phyloP scores from a whole-genome alignment of 805 yeast genomes.

The Metschnikowia arizonensis region DNA sequence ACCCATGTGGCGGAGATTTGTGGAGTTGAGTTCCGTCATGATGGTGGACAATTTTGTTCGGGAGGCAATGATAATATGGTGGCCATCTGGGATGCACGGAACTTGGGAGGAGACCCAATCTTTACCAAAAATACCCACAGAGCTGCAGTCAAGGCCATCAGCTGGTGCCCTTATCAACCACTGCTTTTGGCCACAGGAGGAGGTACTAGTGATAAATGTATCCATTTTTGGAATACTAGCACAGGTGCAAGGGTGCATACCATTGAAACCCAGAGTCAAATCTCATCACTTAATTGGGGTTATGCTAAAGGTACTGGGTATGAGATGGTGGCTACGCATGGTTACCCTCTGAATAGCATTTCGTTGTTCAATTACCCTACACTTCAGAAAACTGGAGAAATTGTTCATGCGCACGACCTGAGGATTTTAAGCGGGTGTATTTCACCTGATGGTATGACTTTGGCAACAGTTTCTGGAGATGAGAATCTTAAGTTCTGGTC shows the following conservation, averaged over 20 bases:
- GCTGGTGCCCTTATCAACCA: conserved; percentile 89
- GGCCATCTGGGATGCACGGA: conserved; percentile 79
- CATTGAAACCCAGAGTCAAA: conserved; percentile 90
- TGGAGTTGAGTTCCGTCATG: conserved; percentile 80
- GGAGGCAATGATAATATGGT: conserved; percentile 96
- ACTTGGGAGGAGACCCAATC: conserved; percentile 45
- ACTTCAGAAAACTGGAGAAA: conserved; percentile 82
- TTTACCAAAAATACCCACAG: conserved; percentile 75
- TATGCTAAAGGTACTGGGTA: conserved; percentile 63
- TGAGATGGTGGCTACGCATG: conserved; percentile 92
- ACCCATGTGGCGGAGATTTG: conserved; percentile 85
- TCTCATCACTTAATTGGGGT: conserved; percentile 92
- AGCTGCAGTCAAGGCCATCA: conserved; percentile 92
- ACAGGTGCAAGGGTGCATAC: conserved; percentile 84
- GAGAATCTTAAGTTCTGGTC: conserved; percentile 95
- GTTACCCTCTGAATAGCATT: conserved; percentile 82
- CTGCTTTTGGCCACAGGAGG: conserved; percentile 94
- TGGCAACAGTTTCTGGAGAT: conserved; percentile 95
- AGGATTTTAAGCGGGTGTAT: conserved; percentile 78
- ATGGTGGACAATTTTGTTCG: conserved; percentile 80
- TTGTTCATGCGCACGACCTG: conserved; percentile 81
- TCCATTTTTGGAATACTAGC: conserved; percentile 90
- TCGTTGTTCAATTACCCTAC: conserved; percentile 83
- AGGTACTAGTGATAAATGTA: conserved; percentile 82
- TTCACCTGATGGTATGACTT: conserved; percentile 84